phyloP scores from a whole-genome alignment of 805 yeast species.

The Wickerhamomyces xylosicus region DNA sequence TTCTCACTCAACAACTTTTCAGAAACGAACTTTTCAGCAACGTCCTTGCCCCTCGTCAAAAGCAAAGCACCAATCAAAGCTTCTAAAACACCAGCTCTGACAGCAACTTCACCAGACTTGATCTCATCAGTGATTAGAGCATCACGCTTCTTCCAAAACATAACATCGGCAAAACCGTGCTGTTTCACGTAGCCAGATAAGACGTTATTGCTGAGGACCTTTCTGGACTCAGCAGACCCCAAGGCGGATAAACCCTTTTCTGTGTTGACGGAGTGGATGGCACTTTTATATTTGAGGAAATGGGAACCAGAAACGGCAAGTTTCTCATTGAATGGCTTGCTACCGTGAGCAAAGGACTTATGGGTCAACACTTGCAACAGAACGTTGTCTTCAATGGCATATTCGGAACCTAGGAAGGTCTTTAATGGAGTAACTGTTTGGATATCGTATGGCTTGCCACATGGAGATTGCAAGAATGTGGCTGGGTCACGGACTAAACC shows the following conservation, averaged over 20 bases:
- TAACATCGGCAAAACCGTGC: slow-evolving; percentile 36
- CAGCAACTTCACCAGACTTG: slow-evolving; percentile 45
- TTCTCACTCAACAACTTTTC: slow-evolving; percentile 29
- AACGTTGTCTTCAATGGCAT: slow-evolving; percentile 46
- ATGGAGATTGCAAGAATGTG: slow-evolving; percentile 38
- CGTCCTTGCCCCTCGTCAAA: slow-evolving; percentile 45
- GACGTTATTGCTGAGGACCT: slow-evolving; percentile 37
- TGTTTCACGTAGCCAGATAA: slow-evolving; percentile 42
- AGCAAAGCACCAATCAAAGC: slow-evolving; percentile 66
- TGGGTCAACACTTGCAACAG: slow-evolving; percentile 81
- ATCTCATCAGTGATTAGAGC: slow-evolving; percentile 32
- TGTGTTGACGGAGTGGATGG: slow-evolving; percentile 20
- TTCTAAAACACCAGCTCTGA: slow-evolving; percentile 40
- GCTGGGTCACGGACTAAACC: slow-evolving; percentile 66
- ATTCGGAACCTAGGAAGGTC: slow-evolving; percentile 27
- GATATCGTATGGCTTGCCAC: slow-evolving; percentile 46
- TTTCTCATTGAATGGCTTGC: slow-evolving; percentile 82
- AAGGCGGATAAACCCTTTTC: slow-evolving; percentile 33
- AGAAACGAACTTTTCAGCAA: slow-evolving; percentile 48
- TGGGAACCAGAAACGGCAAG: slow-evolving; percentile 64
- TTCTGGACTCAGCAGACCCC: slow-evolving; percentile 45
- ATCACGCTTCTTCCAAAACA: slow-evolving; percentile 61
- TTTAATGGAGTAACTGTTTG: slow-evolving; percentile 40
- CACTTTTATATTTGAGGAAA: slow-evolving; percentile 35
- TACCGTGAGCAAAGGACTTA: slow-evolving; percentile 90